Evolutionary conservation across 1,284 basidiomycete species (phyloP), one percentile per base, ranked within the genome.

Genomic region (Leccinum huronense): DNA sequence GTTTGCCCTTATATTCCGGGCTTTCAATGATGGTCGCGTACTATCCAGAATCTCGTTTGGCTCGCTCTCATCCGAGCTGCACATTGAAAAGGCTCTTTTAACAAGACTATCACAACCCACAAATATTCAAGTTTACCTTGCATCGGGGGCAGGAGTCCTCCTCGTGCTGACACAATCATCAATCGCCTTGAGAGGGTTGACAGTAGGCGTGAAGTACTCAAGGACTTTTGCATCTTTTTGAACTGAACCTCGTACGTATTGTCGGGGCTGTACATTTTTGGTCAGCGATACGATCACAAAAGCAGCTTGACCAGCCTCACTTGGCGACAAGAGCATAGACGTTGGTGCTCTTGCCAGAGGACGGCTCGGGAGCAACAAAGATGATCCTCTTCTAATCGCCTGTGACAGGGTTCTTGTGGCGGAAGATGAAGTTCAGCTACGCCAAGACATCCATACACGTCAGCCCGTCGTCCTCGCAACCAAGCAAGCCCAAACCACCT

Each of bases 321-420:
- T 94, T 86, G 77, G 98, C 80, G 78, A 96, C 83, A 75, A 98
- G 89, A 61, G 95, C 97, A 83, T 96, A 98, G 65, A 98, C 84
- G 75, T 95, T 93, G 68, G 94, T 93, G 61, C 86, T 83, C 81
- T 95, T 97, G 79, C 89, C 90, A 74, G 96, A 93, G 69, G 87
- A 83, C 66, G 96, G 96, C 69, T 86, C 85, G 65, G 95, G 95
- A 67, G 95, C 84, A 65, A 84, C 76, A 87, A 68, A 98, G 87
- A 80, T 99, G 97, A 81, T 99, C 98, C 88, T 99, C 97, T 80
- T 98, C 97, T 86, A 88, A 76, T 95, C 93, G 72, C 93, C 93
- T 56, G 91, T 93, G 70, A 90, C 82, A 55, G 95, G 95, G 84
- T 89, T 96, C 82, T 91, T 89, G 85, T 97, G 91, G 73, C 94